Evolutionary conservation across 106 monocot species (phyloP).

Genomic region (Chionographis japonica): DNA sequence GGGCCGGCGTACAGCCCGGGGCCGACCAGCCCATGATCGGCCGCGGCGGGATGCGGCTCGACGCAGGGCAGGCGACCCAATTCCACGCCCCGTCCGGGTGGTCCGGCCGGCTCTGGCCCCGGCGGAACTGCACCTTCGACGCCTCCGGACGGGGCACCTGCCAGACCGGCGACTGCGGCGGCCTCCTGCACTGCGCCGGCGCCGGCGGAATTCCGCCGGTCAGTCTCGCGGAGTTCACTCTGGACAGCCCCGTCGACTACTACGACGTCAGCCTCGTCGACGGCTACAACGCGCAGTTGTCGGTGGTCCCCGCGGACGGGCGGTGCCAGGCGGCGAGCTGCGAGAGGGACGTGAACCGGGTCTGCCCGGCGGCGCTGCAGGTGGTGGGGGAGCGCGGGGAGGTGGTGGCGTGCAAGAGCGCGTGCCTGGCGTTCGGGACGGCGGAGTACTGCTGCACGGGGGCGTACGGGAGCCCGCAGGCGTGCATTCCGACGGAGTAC

Average conservation of each 20-base stretch:
- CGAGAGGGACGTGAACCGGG: conserved; percentile 51
- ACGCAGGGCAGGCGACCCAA: conserved; percentile 22
- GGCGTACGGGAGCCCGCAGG: conserved; percentile 23
- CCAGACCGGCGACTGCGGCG: conserved; percentile 29
- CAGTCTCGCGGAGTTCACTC: conserved; percentile 27
- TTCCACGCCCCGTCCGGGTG: conserved; percentile 39
- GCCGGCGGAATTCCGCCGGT: conserved; percentile 14
- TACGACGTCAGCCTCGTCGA: conserved; percentile 75
- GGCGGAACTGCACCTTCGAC: conserved; percentile 31
- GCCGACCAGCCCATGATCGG: conserved; percentile 36
- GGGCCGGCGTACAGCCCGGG: conserved; percentile 44
- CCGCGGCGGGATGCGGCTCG: conserved; percentile 55
- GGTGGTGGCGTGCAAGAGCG: conserved; percentile 63
- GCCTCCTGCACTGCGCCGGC: conserved; percentile 13
- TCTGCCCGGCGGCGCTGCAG: conserved; percentile 52
- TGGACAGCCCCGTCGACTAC: conserved; percentile 33
- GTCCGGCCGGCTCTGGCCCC: conserved; percentile 38
- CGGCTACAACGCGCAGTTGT: conserved; percentile 55
- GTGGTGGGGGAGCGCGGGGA: conserved; percentile 22
- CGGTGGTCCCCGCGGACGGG: conserved; percentile 42
- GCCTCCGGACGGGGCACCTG: conserved; percentile 18
- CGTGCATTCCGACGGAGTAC: conserved; percentile 39
- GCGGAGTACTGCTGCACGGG: conserved; percentile 44
- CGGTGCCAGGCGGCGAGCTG: conserved; percentile 58
- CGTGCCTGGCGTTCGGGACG: conserved; percentile 36